A percentile compares a stretch with the other conserved stretches of the same genome.
phyloP scores from a whole-genome alignment of 2,329 filamentous ascomycete genomes.

The Lachnellula suecica region DNA sequence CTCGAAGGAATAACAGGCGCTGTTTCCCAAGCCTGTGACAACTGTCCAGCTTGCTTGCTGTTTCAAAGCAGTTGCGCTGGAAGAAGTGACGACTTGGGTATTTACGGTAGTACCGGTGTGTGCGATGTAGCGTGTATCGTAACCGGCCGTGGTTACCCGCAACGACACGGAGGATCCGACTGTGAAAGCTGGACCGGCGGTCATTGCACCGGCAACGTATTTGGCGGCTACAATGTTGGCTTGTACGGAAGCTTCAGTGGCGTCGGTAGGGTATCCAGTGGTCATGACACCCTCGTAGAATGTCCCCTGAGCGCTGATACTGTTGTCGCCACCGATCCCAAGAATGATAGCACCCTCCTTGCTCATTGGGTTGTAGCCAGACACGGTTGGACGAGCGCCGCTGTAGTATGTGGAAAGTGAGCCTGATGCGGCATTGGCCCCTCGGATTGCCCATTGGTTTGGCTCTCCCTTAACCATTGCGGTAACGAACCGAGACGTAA shows the following conservation, averaged over 20 bases:
- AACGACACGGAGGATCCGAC: constrained; percentile 52
- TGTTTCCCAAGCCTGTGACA: constrained; percentile 53
- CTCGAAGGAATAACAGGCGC: constrained; percentile 60
- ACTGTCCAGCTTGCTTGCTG: constrained; percentile 53
- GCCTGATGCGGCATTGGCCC: constrained; percentile 54
- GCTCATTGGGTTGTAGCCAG: constrained; percentile 57
- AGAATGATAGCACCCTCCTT: constrained; percentile 67
- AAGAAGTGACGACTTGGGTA: constrained; percentile 53
- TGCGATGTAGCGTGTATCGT: constrained; percentile 52
- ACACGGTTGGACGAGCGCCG: constrained; percentile 49
- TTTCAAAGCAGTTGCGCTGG: constrained; percentile 48
- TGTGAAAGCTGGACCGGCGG: constrained; percentile 46
- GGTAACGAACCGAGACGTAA: constrained; percentile 56
- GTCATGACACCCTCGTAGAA: constrained; percentile 69
- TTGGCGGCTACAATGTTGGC: constrained; percentile 59
- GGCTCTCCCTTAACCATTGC: constrained; percentile 55
- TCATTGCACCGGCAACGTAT: constrained; percentile 49
- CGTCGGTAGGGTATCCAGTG: constrained; percentile 58
- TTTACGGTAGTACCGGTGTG: constrained; percentile 51
- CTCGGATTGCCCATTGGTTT: constrained; percentile 59
- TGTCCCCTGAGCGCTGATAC: constrained; percentile 56
- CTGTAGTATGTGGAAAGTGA: constrained; percentile 57
- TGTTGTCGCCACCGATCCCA: constrained; percentile 67
- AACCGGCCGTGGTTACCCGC: constrained; percentile 54
- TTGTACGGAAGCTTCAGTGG: constrained; percentile 56